phyloP scores from a whole-genome alignment of 148 eudicot genomes.

The Camellia lanceoleosa region DNA sequence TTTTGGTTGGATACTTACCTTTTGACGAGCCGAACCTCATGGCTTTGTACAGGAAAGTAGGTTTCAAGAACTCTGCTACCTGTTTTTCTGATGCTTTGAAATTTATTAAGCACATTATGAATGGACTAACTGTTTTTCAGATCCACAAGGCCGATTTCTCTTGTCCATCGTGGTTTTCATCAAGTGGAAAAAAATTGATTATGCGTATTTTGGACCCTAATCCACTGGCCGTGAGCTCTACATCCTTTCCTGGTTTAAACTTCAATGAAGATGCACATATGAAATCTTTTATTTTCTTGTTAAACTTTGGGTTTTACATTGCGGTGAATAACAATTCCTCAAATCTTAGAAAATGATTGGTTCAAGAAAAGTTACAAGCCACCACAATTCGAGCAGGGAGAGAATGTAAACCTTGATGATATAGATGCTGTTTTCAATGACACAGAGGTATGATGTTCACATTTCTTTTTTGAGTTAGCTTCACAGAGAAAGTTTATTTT shows the following conservation, averaged over 20 bases:
- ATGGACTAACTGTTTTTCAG: constrained; percentile 37
- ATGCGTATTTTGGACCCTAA: constrained; percentile 78
- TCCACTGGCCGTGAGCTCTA: constrained; percentile 66
- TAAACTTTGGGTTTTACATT: constrained; percentile 9
- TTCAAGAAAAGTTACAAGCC: constrained; percentile 74
- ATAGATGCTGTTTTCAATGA: constrained; percentile 75
- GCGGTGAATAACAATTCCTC: constrained; percentile 70
- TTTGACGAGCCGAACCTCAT: constrained; percentile 73
- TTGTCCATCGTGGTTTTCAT: constrained; percentile 73
- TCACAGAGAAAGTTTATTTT: background rate
- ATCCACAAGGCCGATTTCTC: constrained; percentile 54
- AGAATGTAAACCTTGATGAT: constrained; percentile 73
- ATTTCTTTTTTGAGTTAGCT: constrained; percentile 7
- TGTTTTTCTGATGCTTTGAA: background rate
- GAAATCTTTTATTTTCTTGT: background rate
- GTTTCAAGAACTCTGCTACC: constrained; percentile 15
- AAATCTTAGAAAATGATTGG: constrained; percentile 76
- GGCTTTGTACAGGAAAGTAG: constrained; percentile 62
- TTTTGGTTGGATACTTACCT: constrained; percentile 90
- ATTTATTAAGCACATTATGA: background rate
- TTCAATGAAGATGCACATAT: background rate
- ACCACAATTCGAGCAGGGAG: constrained; percentile 63
- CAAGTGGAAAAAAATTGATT: constrained; percentile 58
- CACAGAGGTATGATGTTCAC: constrained; percentile 46
- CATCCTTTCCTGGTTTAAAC: background rate